Evolutionary conservation across 176 grass and related monocot species (phyloP), one percentile per base, ranked within the genome.

Genomic region (Puccinellia tenuiflora): DNA sequence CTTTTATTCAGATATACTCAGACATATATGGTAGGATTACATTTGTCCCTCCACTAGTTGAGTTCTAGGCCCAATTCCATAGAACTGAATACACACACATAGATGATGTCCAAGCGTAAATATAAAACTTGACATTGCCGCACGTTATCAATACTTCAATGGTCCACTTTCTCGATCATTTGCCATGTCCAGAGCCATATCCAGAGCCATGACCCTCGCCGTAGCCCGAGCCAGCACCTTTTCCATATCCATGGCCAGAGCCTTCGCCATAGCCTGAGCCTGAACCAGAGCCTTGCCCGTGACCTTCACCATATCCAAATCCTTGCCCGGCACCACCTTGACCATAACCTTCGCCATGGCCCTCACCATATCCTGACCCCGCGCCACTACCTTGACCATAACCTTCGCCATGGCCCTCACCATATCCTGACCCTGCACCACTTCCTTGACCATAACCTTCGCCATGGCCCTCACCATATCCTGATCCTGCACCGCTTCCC

Each of bases 201-300:
- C 67, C 81, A 52, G 54, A 84, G n/a, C 81, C 81, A 33, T 79
- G 81, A 11, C 75, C 86, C 25, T 88, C 81, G n/a, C 67, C 81
- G 2, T 84, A 88, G 47, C 66, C 67, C 0, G 80, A 88, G 18
- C 65, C 86, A 2, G 20, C 25, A 6, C 75, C 80, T 9, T 42
- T 76, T 63, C 80, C 80, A 18, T 40, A 61, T 14, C 80, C 73
- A 13, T 17, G 40, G 4, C 80, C 80, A 3, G 73, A 77, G 9
- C 73, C 86, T 46, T 71, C 62, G 1, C 84, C 77, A 16, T 86
- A 65, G 10, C 77, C 77, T 0, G 15, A 79, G 25, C 59, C 28
- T 16, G 60, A 80, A 13, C 77, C 59, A 9, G 4, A 78, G 2
- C 76, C 66, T 79, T 86, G 60, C 6, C 86, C 86, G 5, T 71